A percentile compares a stretch with the other conserved stretches of the same genome.
Evolutionary conservation across 495 filamentous ascomycete genomes (phyloP).

Genomic region (Chlorociboria aeruginascens): DNA sequence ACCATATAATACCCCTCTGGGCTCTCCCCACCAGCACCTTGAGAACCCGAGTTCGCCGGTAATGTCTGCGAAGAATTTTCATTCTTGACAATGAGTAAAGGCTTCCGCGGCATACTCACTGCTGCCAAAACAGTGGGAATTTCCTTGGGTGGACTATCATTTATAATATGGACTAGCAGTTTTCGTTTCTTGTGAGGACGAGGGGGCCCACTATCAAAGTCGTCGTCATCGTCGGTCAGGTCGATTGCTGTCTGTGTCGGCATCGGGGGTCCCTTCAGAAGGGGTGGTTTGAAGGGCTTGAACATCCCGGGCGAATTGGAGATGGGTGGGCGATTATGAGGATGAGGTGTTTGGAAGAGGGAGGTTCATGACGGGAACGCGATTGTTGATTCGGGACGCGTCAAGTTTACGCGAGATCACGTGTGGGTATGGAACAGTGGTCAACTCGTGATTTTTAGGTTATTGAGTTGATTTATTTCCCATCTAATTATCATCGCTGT

Average conservation of each 20-base stretch:
- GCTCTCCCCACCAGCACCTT: neutral
- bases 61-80: slow-evolving; percentile 6
- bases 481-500: too few relatives aligned
- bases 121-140: slow-evolving; percentile 1
- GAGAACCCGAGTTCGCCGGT: neutral
- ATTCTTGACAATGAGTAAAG: slow-evolving; percentile 30
- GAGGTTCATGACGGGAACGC: neutral
- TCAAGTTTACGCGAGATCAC: too few relatives aligned
- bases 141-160: slow-evolving; percentile 7
- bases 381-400: neutral
- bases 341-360: too few relatives aligned
- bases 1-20: slow-evolving; percentile 52
- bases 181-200: slow-evolving; percentile 17
- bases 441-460: too few relatives aligned
- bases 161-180: slow-evolving; percentile 11
- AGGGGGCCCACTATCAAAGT: neutral
- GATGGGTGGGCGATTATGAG: neutral
- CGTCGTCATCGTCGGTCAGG: slow-evolving; percentile 6
- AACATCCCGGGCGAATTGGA: slow-evolving; percentile 7
- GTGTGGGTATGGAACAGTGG: too few relatives aligned
- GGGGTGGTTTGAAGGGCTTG: slow-evolving; percentile 20
- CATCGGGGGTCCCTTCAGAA: slow-evolving; percentile 4
- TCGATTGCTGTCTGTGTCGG: neutral
- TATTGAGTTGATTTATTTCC: too few relatives aligned
- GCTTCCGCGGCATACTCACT: slow-evolving; percentile 24